Evolutionary conservation across 2,329 filamentous ascomycete genomes (phyloP), one percentile per base, ranked within the genome.

Genomic region (Xylariaceae sp.): DNA sequence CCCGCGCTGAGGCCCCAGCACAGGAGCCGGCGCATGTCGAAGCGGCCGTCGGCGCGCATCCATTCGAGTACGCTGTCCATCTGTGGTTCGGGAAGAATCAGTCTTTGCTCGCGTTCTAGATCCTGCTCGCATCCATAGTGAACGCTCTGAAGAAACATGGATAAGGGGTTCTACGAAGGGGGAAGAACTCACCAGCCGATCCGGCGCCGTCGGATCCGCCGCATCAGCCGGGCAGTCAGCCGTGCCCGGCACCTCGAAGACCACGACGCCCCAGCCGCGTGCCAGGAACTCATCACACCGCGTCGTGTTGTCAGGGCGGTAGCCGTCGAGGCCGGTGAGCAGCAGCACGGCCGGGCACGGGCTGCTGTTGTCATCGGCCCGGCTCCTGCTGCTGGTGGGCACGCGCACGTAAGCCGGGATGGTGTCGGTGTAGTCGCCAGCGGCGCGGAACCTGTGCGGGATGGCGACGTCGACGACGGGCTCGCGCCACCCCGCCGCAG

Each of bases 341-440:
- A 80, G 59, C 1, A 81, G 50, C 1, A 80, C 67, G 0, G 61
- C 62, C 0, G 72, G 75, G 5, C 47, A 55, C 19, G 29, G 12
- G 13, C 5, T 17, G 11, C 19, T 26, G 8, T 18, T 19, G 2
- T 16, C 22, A 2, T 25, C 8, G 12, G 18, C 26, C 25, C 19
- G 19, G 36, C 13, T 16, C 26, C 19, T 23, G 27, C 36, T 17
- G 25, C 26, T 23, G n/a, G 60, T 55, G 0, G 82, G 80, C 1
- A 77, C 48, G 5, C 82, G 72, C 40, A 83, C 67, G 53, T 83
- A 84, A 11, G 77, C 67, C 1, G 80, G 78, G 33, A 87, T 77
- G 1, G 51, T 36, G 30, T 74, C 67, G 44, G 59, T 51, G 30
- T 74, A 67, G 44, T 85, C 80, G 13, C 52, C 52, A 0, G 60